Evolutionary conservation across 2,329 filamentous ascomycete genomes (phyloP).

Genomic region (Cladosporium halotolerans): DNA sequence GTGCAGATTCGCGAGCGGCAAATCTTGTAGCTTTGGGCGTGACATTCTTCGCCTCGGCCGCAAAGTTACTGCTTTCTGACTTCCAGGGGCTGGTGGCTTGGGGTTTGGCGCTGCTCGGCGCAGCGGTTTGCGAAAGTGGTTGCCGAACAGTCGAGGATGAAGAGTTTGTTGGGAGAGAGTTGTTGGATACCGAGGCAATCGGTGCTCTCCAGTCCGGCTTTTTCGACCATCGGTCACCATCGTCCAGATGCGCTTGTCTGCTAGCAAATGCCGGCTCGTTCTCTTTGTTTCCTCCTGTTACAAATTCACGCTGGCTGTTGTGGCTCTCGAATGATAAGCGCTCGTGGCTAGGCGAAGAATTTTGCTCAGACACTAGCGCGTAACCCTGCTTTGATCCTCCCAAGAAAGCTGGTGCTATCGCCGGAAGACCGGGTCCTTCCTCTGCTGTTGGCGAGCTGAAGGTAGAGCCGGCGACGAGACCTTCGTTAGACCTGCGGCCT

Average conservation of each 20-base stretch:
- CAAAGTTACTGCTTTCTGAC: conserved; percentile 17
- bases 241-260: conserved; percentile 23
- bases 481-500: conserved; percentile 26
- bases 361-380: conserved; percentile 24
- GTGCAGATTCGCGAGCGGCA: conserved; percentile 5
- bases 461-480: conserved; percentile 23
- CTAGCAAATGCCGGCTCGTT: conserved; percentile 18
- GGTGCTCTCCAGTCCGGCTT: conserved; percentile 19
- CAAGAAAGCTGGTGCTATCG: conserved; percentile 24
- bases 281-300: conserved; percentile 15
- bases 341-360: conserved; percentile 23
- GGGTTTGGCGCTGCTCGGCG: conserved; percentile 12
- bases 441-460: conserved; percentile 25
- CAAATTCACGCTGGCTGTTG: conserved; percentile 14
- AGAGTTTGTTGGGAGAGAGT: conserved; percentile 7
- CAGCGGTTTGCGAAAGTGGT: not conserved
- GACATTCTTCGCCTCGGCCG: conserved; percentile 18
- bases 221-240: conserved; percentile 24
- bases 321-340: conserved; percentile 15
- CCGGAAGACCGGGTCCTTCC: conserved; percentile 16
- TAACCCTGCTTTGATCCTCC: conserved; percentile 25
- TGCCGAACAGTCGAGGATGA: conserved; percentile 9
- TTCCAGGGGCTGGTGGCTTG: conserved; percentile 21
- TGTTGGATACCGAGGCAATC: conserved; percentile 5
- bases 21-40: conserved; percentile 19